Percentiles rank a stretch among this genome's conserved stretches.
These are phyloP conservation scores for Pleurotus cornucopiae DNA, from an alignment of 768 basidiomycete genomes.

Conservation along the genomic window DNA sequence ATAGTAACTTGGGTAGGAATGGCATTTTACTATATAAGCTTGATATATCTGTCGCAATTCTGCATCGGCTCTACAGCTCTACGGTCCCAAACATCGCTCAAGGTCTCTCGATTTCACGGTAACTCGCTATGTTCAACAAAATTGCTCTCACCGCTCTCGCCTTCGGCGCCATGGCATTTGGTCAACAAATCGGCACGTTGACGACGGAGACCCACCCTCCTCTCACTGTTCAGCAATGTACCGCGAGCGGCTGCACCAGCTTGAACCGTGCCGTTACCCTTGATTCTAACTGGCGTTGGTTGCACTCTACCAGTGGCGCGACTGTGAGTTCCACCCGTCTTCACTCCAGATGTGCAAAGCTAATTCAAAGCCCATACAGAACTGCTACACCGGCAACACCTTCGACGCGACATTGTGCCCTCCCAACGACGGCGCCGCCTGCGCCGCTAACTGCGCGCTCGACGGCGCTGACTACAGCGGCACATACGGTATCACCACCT, in stretches of 20 bases:
- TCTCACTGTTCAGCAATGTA: slow-evolving; percentile 40
- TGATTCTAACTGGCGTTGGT: slow-evolving; percentile 54
- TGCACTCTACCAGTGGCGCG: slow-evolving; percentile 27
- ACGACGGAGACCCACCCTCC: slow-evolving; percentile 46
- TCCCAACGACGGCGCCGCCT: slow-evolving; percentile 32
- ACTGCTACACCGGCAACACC: slow-evolving; percentile 54
- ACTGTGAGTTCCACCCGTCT: neutral
- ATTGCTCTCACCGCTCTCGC: slow-evolving; percentile 29
- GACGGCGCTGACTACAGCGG: slow-evolving; percentile 45
- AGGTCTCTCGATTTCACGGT: neutral
- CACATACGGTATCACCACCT: slow-evolving; percentile 50
- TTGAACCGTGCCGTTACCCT: slow-evolving; percentile 33
- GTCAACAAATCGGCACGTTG: slow-evolving; percentile 44
- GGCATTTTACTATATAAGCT: neutral
- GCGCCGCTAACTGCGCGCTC: slow-evolving; percentile 38
- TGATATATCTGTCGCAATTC: neutral
- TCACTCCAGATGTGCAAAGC: neutral
- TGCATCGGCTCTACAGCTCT: neutral
- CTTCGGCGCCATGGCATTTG: slow-evolving; percentile 31
- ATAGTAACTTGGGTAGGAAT: no score
- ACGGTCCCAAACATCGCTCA: neutral
- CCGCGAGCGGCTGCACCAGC: slow-evolving; percentile 35
- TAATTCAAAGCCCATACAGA: slow-evolving; percentile 8
- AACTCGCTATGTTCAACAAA: slow-evolving; percentile 28
- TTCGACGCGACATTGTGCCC: slow-evolving; percentile 53